Conservation (phyloP, 2,329 filamentous ascomycete genomes). For the Trichophyton equinum region DNA sequence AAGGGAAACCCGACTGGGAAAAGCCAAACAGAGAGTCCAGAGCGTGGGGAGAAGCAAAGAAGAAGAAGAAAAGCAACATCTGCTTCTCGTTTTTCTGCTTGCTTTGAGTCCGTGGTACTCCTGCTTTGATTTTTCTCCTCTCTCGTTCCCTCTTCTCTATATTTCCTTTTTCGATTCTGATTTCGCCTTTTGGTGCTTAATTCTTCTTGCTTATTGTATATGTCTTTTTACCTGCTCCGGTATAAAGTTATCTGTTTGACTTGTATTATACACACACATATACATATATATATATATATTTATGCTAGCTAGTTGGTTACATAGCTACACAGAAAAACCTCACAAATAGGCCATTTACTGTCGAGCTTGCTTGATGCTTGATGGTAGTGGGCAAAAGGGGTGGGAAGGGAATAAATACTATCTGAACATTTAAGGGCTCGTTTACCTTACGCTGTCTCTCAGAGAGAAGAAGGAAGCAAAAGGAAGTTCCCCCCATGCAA, state of each 20-base stretch:
- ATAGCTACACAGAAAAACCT: constrained; percentile 1
- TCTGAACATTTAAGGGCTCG: background rate
- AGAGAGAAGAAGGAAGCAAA: background rate
- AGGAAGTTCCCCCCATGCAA: background rate
- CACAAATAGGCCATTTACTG: background rate
- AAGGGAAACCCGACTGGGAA: constrained; percentile 1
- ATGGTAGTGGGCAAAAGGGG: background rate
- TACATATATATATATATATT: background rate
- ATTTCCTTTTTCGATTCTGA: background rate
- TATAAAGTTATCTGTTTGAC: background rate
- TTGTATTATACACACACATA: background rate
- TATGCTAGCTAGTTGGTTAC: constrained; percentile 1
- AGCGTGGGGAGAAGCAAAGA: background rate
- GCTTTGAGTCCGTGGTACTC: background rate
- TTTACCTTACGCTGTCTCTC: background rate
- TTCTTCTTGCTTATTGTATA: constrained; percentile 1
- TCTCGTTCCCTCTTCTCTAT: background rate
- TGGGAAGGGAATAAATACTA: background rate
- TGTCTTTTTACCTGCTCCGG: background rate
- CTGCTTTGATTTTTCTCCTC: background rate
- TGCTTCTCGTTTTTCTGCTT: background rate
- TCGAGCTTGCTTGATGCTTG: background rate
- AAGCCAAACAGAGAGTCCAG: background rate
- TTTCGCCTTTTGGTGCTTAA: background rate
- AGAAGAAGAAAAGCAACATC: background rate